phyloP scores from a whole-genome alignment of 805 yeast genomes.

The Teunomyces tritomae region DNA sequence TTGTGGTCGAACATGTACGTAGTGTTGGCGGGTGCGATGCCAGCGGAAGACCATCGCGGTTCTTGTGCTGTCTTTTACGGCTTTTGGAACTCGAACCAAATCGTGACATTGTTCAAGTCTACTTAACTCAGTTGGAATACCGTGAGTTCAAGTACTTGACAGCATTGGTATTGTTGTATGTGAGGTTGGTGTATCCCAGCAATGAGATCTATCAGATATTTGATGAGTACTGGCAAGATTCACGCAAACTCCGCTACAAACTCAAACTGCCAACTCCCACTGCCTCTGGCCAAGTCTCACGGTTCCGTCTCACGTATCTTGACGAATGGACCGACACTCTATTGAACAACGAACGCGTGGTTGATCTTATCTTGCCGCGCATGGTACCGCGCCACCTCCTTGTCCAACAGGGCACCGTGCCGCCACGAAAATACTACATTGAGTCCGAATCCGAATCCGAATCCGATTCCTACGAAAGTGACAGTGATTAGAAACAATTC shows the following conservation, averaged over 20 bases:
- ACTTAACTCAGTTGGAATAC: conserved; percentile 53
- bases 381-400: conserved; percentile 41
- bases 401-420: conserved; percentile 41
- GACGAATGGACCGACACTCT: conserved; percentile 75
- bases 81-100: conserved; percentile 75
- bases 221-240: conserved; percentile 60
- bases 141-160: conserved; percentile 69
- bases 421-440: conserved; percentile 35
- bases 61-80: conserved; percentile 73
- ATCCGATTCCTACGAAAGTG: conserved; percentile 26
- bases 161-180: conserved; percentile 65
- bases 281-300: conserved; percentile 6
- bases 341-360: conserved; percentile 53
- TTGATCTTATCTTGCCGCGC: conserved; percentile 74
- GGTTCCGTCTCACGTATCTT: conserved; percentile 46
- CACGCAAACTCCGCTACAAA: conserved; percentile 56
- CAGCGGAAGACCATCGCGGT: conserved; percentile 62
- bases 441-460: conserved; percentile 10
- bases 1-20: conserved; percentile 32
- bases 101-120: conserved; percentile 51
- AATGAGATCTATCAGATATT: conserved; percentile 48
- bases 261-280: conserved; percentile 24
- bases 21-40: conserved; percentile 60
- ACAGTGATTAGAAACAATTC: conserved; percentile 34
- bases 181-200: conserved; percentile 42